Evolutionary conservation across 495 filamentous ascomycete genomes (phyloP).

Genomic region (Talaromyces liani): DNA sequence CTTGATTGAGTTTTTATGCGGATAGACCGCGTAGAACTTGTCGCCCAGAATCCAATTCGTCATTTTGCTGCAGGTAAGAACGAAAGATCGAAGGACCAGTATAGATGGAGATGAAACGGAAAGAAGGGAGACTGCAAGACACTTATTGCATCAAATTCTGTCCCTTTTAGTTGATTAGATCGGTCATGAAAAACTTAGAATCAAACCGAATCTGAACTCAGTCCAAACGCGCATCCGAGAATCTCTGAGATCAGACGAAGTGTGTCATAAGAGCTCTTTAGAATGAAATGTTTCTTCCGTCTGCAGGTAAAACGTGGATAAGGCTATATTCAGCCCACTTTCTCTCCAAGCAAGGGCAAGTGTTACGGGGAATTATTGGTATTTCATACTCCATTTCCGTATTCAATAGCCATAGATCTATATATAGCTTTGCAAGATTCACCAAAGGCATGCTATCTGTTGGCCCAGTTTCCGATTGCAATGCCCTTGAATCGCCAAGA

Average conservation of each 20-base stretch:
- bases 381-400: neutral
- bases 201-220: neutral
- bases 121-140: neutral
- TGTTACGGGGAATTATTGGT: neutral
- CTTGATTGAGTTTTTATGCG: conserved; percentile 65
- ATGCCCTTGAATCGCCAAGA: neutral
- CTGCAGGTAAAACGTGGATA: neutral
- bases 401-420: neutral
- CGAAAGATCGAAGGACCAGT: neutral
- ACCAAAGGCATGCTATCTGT: neutral
- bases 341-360: neutral
- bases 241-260: neutral
- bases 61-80: neutral
- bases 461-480: neutral
- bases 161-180: neutral
- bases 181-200: neutral
- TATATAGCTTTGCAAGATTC: neutral
- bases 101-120: neutral
- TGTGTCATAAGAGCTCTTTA: neutral
- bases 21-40: conserved; percentile 29
- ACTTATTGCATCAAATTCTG: neutral
- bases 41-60: conserved; percentile 30
- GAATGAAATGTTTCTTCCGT: neutral
- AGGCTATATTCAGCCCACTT: neutral
- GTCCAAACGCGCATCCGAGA: neutral